Evolutionary conservation across 495 filamentous ascomycete genomes (phyloP).

Genomic region (Aspergillus ellipticus): DNA sequence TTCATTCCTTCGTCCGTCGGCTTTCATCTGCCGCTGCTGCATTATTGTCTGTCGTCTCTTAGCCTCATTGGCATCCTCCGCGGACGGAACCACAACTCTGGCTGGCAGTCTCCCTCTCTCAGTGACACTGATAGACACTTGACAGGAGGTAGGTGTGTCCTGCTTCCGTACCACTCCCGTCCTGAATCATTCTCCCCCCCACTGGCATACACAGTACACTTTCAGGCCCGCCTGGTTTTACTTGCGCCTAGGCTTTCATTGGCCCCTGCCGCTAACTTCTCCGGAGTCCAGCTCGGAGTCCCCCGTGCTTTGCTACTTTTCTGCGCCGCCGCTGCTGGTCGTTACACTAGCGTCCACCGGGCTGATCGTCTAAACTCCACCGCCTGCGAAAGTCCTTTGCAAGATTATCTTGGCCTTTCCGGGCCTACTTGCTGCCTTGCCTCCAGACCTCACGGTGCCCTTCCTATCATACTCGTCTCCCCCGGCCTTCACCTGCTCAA

Average conservation of each 20-base stretch:
- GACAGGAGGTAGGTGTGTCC: too few species aligned
- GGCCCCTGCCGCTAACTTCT: neutral
- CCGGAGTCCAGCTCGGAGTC: neutral
- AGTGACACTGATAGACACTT: too few species aligned
- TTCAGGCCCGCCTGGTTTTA: neutral
- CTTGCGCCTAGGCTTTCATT: neutral
- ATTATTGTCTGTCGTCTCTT: neutral
- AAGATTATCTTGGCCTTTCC: slow-evolving; percentile 16
- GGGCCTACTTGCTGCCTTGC: slow-evolving; percentile 2
- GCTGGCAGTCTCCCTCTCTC: too few species aligned
- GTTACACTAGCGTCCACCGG: slow-evolving; percentile 14
- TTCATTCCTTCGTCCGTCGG: neutral
- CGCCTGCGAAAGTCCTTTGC: slow-evolving; percentile 25
- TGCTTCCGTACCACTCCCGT: too few species aligned
- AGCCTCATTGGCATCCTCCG: neutral
- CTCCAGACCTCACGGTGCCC: neutral
- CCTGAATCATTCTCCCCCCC: too few species aligned
- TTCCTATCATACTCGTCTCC: slow-evolving; percentile 8
- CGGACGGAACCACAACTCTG: too few species aligned
- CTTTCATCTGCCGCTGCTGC: neutral
- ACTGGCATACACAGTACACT: too few species aligned
- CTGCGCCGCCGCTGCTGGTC: neutral
- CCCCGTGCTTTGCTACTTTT: neutral
- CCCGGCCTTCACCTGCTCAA: neutral
- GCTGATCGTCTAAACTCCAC: slow-evolving; percentile 12